Conservation (phyloP, 106 monocot genomes). For the Ottelia alismoides region DNA sequence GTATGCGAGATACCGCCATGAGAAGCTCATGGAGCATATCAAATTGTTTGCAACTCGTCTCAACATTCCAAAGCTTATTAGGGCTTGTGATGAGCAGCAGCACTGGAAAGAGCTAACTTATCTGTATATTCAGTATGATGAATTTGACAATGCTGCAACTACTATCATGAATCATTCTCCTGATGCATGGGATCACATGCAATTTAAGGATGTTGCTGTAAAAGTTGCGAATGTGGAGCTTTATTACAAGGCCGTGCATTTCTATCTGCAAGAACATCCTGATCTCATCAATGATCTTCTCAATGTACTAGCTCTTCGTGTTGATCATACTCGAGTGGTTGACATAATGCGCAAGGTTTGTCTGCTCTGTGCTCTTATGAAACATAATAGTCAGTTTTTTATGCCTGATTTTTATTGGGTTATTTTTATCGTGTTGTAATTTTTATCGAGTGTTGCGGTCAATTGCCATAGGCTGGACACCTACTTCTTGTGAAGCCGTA, state of each 20-base stretch:
- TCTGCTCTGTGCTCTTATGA: no score
- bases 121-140: constrained; percentile 95
- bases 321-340: constrained; percentile 92
- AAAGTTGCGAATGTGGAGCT: constrained; percentile 98
- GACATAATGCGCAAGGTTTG: constrained; percentile 91
- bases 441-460: no score
- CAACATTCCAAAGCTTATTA: constrained; percentile 94
- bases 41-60: constrained; percentile 90
- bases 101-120: constrained; percentile 97
- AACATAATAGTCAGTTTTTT: no score
- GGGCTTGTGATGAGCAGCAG: constrained; percentile 92
- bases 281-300: constrained; percentile 92
- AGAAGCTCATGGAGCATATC: constrained; percentile 99
- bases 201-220: constrained; percentile 87
- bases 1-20: constrained; percentile 85
- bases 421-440: no score
- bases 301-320: constrained; percentile 88
- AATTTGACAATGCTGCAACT: constrained; percentile 96
- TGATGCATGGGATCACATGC: constrained; percentile 99
- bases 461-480: constrained; percentile 90
- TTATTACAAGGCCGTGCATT: constrained; percentile 97
- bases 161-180: constrained; percentile 99
- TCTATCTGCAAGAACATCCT: constrained; percentile 93
- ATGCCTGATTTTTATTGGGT: no score
- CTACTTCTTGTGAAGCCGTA: constrained; percentile 95